Conservation (phyloP, 2,329 filamentous ascomycete species). For the Fusarium coicis region DNA sequence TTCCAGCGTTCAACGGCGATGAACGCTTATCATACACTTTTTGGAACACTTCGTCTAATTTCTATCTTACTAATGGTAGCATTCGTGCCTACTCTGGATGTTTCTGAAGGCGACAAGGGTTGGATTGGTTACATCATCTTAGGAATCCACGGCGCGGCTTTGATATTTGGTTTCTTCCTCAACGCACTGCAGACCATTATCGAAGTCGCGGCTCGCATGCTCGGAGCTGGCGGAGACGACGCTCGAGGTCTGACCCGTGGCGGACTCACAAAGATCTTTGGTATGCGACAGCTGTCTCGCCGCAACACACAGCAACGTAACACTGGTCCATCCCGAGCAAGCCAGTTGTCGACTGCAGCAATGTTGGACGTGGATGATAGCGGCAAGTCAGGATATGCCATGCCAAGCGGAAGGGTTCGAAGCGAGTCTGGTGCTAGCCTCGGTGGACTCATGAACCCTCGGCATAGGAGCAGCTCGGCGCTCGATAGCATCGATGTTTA, state of each 20-base stretch:
- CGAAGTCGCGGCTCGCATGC: slow-evolving; percentile 84
- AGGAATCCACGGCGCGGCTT: slow-evolving; percentile 82
- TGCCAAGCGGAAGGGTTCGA: slow-evolving; percentile 64
- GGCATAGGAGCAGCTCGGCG: slow-evolving; percentile 65
- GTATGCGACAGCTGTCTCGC: slow-evolving; percentile 86
- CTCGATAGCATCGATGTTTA: slow-evolving; percentile 63
- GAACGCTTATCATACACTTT: slow-evolving; percentile 94
- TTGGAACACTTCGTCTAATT: slow-evolving; percentile 79
- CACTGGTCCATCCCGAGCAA: slow-evolving; percentile 73
- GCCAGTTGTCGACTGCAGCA: slow-evolving; percentile 82
- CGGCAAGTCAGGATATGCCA: slow-evolving; percentile 69
- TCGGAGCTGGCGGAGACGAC: slow-evolving; percentile 84
- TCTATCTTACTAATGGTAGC: slow-evolving; percentile 81
- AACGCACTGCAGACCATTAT: slow-evolving; percentile 91
- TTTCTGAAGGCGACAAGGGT: slow-evolving; percentile 82
- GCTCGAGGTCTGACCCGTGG: slow-evolving; percentile 77
- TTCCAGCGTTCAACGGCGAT: slow-evolving; percentile 94
- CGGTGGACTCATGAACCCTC: slow-evolving; percentile 58
- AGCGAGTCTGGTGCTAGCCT: slow-evolving; percentile 72
- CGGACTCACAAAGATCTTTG: slow-evolving; percentile 89
- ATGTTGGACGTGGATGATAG: slow-evolving; percentile 79
- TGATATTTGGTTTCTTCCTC: slow-evolving; percentile 92
- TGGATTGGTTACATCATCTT: slow-evolving; percentile 97
- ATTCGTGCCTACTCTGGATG: slow-evolving; percentile 84
- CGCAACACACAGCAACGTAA: slow-evolving; percentile 73